Evolutionary conservation across 257 asterid species (phyloP), one percentile per base, ranked within the genome.

Genomic region (Ehretia macrophylla): DNA sequence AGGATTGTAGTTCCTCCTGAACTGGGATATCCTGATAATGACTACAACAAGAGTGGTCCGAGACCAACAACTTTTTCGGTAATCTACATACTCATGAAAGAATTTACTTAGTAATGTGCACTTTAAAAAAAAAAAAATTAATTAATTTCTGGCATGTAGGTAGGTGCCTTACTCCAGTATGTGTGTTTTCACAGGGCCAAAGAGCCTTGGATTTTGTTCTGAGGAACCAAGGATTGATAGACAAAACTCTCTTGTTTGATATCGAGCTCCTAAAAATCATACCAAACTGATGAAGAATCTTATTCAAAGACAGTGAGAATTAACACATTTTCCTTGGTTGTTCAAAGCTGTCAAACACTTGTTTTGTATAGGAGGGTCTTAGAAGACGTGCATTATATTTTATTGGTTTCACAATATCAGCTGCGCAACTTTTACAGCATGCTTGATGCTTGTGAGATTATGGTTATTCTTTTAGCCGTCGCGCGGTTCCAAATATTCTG

Each of bases 51-150:
- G 88, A 83, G 84, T 80, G 99, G 97, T 71, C 97, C 97, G 38
- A 77, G 85, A 65, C 99, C 99, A 78, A 83, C 96, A 8, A 89
- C 97, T 17, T 93, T 93, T 76, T 93, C 97, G 88, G 99, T 92
- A 86, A 63, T 67, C 56, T 38, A 16, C 39, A 5, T 45, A 18
- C 60, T 72, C 18, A 21, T 55, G 5, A 44, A 38, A 14, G 42
- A 22, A 5, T 42, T 32, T 37, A 17, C 16, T 18, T 5, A 16
- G 17, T 46, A 8, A 17, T 56, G 60, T 21, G 51, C 40, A 42
- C 22, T 13, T 17, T 23, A n/a, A n/a, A n/a, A n/a, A n/a, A n/a
- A n/a, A n/a, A n/a, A n/a, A n/a, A n/a, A n/a, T n/a, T n/a, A 18
- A 44, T 14, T 16, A 14, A 4, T 60, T 14, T 32, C 14, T 35